phyloP scores from a whole-genome alignment of 805 yeast species.

The Ogataea salicorniae region DNA sequence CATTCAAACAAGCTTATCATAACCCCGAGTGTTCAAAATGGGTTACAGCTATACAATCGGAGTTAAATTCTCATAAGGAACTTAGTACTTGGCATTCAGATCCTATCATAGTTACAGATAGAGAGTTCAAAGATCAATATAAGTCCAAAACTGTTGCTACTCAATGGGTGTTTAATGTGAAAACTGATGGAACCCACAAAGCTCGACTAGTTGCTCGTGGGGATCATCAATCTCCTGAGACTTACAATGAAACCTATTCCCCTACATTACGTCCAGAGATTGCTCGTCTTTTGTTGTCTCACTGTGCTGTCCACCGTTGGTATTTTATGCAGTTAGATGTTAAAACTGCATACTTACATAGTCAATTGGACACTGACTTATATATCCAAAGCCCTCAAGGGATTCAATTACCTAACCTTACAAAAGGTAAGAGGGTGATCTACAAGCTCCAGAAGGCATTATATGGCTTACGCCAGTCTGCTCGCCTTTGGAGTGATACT shows the following conservation, averaged over 20 bases:
- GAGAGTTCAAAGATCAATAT: neutral
- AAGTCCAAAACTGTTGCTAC: neutral
- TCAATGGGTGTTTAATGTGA: constrained; percentile 1
- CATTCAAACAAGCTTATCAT: no score
- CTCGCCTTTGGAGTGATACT: constrained; percentile 1
- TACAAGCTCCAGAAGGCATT: neutral
- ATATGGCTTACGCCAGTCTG: constrained; percentile 1
- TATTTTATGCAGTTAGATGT: neutral
- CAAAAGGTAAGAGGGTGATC: neutral
- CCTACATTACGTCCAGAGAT: neutral
- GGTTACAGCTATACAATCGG: no score
- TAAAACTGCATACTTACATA: neutral
- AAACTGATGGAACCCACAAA: neutral
- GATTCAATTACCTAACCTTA: neutral
- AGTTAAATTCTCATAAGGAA: no score
- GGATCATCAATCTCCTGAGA: neutral
- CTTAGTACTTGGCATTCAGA: no score
- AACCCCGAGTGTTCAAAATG: no score
- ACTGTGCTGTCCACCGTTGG: neutral
- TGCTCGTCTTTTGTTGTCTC: constrained; percentile 1
- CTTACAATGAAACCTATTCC: neutral
- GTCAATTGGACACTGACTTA: neutral
- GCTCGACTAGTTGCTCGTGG: constrained; percentile 3
- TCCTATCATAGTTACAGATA: no score
- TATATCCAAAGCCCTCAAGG: neutral